A percentile compares a stretch with the other conserved stretches of the same genome.
These are phyloP conservation scores for Volvox reticuliferus DNA, from an alignment of 139 green algal genomes.

Conservation along the genomic window DNA sequence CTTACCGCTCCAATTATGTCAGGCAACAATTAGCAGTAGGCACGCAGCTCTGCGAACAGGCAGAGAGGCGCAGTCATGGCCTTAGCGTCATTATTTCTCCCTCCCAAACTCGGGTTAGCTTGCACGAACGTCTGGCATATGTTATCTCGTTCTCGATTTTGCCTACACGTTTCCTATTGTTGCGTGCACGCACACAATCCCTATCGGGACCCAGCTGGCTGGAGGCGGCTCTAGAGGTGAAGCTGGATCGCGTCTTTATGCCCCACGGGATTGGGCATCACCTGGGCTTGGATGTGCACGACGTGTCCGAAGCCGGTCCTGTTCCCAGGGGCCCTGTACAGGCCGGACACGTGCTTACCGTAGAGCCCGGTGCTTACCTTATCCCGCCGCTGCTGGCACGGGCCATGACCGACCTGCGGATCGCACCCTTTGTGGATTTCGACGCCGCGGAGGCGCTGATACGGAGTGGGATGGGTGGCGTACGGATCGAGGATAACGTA, in stretches of 20 bases:
- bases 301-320: slow-evolving; percentile 44
- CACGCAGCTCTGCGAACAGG: too few species aligned
- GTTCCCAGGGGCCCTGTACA: slow-evolving; percentile 44
- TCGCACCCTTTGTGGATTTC: slow-evolving; percentile 41
- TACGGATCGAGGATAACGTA: slow-evolving; percentile 65
- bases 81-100: too few species aligned
- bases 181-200: too few species aligned
- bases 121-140: too few species aligned
- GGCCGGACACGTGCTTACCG: slow-evolving; percentile 63
- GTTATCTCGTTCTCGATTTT: too few species aligned
- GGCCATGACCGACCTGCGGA: slow-evolving; percentile 18
- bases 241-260: slow-evolving; percentile 63
- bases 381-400: slow-evolving; percentile 36
- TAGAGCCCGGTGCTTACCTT: slow-evolving; percentile 58
- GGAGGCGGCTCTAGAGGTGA: slow-evolving; percentile 24
- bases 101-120: too few species aligned
- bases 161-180: too few species aligned
- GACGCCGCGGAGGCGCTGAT: slow-evolving; percentile 4
- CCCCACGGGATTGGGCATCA: slow-evolving; percentile 65
- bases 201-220: background rate
- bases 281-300: slow-evolving; percentile 69
- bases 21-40: too few species aligned
- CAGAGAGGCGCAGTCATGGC: too few species aligned
- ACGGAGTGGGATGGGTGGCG: slow-evolving; percentile 44
- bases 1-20: too few species aligned